phyloP scores from a whole-genome alignment of 2,329 filamentous ascomycete genomes.

The Alternaria solani region DNA sequence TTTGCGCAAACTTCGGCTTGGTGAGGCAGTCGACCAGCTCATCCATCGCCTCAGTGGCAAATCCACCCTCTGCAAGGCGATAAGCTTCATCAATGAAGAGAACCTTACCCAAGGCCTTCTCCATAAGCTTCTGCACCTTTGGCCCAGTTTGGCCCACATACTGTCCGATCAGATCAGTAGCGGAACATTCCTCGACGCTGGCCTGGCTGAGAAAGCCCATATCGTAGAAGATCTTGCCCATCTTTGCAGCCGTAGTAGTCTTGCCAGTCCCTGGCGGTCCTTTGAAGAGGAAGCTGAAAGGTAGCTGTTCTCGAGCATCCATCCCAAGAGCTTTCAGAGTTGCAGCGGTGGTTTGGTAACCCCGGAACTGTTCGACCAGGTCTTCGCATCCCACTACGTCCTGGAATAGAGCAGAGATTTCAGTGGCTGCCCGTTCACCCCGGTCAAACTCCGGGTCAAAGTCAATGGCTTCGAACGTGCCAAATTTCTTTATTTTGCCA shows the following conservation, averaged over 20 bases:
- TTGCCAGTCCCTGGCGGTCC: conserved; percentile 75
- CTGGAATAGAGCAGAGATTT: conserved; percentile 64
- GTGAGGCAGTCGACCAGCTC: conserved; percentile 63
- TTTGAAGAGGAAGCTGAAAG: conserved; percentile 74
- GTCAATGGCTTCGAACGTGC: conserved; percentile 57
- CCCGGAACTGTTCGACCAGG: conserved; percentile 62
- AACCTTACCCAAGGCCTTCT: conserved; percentile 70
- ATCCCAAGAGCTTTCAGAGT: conserved; percentile 61
- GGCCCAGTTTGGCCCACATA: conserved; percentile 75
- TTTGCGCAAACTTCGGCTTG: conserved; percentile 65
- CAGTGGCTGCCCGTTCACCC: conserved; percentile 50
- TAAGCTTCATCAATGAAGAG: conserved; percentile 79
- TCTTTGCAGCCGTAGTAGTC: conserved; percentile 74
- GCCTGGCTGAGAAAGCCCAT: conserved; percentile 70
- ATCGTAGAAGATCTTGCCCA: conserved; percentile 79
- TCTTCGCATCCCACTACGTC: conserved; percentile 67
- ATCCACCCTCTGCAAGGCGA: conserved; percentile 65
- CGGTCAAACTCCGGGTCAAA: conserved; percentile 69
- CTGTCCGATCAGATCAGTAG: conserved; percentile 72
- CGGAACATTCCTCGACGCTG: conserved; percentile 71
- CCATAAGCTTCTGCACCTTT: conserved; percentile 67
- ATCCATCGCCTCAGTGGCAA: conserved; percentile 64
- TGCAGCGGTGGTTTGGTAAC: conserved; percentile 62
- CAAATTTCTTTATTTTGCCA: conserved; percentile 33
- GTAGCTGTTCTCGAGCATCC: conserved; percentile 66